Percentiles rank a stretch among this genome's conserved stretches.
phyloP scores from a whole-genome alignment of 192 early-diverging fungal species.

The Backusella liffmaniae region DNA sequence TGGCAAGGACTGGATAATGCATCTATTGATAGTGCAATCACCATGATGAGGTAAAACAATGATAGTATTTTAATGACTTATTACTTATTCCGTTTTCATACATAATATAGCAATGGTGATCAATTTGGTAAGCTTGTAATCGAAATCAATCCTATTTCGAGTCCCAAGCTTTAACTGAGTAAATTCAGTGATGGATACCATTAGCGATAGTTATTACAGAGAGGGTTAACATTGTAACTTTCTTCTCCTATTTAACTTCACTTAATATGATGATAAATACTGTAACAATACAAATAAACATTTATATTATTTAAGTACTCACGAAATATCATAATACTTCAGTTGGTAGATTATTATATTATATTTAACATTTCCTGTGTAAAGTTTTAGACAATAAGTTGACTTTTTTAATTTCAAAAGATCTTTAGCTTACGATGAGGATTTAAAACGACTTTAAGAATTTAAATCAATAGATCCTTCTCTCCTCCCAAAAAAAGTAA shows the following conservation, averaged over 20 bases:
- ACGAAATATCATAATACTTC: too few species aligned
- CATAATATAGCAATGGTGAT: constrained; percentile 25
- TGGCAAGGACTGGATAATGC: constrained; percentile 46
- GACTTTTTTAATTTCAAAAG: too few species aligned
- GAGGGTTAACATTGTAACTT: not conserved
- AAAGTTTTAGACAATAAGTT: too few species aligned
- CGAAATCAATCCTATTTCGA: constrained; percentile 6
- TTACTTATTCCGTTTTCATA: not conserved
- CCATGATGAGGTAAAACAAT: constrained; percentile 30
- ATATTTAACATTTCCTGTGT: too few species aligned
- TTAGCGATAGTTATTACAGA: not conserved
- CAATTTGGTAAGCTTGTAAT: constrained; percentile 43
- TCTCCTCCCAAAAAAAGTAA: too few species aligned
- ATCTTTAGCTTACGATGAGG: too few species aligned
- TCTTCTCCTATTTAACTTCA: not conserved
- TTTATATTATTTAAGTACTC: too few species aligned
- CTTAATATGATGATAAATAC: too few species aligned
- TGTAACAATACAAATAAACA: too few species aligned
- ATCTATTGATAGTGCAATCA: constrained; percentile 25
- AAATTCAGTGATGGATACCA: not conserved
- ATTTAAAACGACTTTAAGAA: too few species aligned
- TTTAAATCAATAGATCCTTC: too few species aligned
- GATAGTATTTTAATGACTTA: not conserved
- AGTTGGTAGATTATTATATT: too few species aligned
- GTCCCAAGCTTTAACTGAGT: constrained; percentile 8